These are phyloP conservation scores for Pleurotus giganteus DNA, from an alignment of 768 basidiomycete species.

Conservation along the genomic window DNA sequence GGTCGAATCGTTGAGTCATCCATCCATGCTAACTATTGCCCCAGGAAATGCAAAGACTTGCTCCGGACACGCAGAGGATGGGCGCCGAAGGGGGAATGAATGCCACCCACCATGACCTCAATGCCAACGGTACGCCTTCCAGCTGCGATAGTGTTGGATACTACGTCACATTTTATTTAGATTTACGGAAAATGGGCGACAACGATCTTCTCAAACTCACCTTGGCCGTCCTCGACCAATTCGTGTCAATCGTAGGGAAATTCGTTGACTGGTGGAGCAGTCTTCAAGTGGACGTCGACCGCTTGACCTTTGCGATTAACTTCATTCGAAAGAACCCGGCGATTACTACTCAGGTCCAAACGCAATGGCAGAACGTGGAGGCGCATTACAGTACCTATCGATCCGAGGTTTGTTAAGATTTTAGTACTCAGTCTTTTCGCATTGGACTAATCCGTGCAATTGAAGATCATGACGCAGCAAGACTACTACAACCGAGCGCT, in stretches of 20 bases:
- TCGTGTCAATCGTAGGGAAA: background rate
- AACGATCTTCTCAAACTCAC: background rate
- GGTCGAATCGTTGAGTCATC: background rate
- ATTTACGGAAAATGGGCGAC: constrained; percentile 1
- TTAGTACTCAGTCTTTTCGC: too few species aligned
- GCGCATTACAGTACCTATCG: background rate
- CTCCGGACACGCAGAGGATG: background rate
- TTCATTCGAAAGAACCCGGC: constrained; percentile 1
- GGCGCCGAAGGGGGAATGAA: too few species aligned
- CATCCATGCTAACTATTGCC: background rate
- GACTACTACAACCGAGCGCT: background rate
- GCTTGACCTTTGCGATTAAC: background rate
- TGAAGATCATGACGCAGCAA: constrained; percentile 1
- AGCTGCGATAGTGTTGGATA: background rate
- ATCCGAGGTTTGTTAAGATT: background rate
- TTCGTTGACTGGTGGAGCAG: constrained; percentile 4
- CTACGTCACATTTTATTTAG: background rate
- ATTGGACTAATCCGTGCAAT: too few species aligned
- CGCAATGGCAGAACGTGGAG: constrained; percentile 3
- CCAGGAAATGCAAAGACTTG: constrained; percentile 1
- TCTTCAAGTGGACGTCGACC: constrained; percentile 3
- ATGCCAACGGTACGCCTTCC: background rate
- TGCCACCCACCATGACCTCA: too few species aligned
- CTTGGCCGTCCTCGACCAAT: background rate
- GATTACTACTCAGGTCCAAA: background rate